Evolutionary conservation across 306 rosid genomes (phyloP).

Genomic region (Cicer arietinum): DNA sequence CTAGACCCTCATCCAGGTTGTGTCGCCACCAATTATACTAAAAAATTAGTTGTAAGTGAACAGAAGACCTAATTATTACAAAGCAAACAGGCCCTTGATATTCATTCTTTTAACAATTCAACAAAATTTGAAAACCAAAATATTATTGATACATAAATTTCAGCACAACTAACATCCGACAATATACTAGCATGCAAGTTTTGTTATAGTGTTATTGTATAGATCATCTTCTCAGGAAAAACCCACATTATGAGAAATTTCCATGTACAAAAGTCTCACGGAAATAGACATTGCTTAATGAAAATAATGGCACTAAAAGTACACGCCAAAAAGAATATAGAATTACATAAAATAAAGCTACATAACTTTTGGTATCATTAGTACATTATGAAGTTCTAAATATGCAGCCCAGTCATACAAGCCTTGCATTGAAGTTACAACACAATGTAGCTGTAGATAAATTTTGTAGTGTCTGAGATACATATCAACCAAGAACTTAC

Average conservation of each 20-base stretch:
- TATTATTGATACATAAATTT: not conserved
- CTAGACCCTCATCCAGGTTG: constrained; percentile 17
- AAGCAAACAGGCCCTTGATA: not conserved
- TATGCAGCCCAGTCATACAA: not conserved
- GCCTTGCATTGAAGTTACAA: not conserved
- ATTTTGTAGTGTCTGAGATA: not conserved
- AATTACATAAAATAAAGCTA: not conserved
- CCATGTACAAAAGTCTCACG: not conserved
- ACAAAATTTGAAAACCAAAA: not conserved
- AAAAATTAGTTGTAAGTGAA: constrained; percentile 23
- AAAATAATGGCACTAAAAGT: constrained; percentile 3
- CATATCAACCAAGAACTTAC: constrained; percentile 4
- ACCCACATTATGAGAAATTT: not conserved
- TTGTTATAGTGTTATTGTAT: not conserved
- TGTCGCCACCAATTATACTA: constrained; percentile 11
- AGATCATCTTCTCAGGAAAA: not conserved
- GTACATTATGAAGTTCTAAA: not conserved
- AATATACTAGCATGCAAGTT: not conserved
- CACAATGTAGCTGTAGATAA: not conserved
- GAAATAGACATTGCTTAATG: not conserved
- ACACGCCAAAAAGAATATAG: not conserved
- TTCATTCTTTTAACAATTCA: not conserved
- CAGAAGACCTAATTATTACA: not conserved
- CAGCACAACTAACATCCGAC: not conserved
- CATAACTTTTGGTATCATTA: not conserved